Conservation (phyloP, 371 early-diverging fungal species). For the Mucor racemosus region DNA sequence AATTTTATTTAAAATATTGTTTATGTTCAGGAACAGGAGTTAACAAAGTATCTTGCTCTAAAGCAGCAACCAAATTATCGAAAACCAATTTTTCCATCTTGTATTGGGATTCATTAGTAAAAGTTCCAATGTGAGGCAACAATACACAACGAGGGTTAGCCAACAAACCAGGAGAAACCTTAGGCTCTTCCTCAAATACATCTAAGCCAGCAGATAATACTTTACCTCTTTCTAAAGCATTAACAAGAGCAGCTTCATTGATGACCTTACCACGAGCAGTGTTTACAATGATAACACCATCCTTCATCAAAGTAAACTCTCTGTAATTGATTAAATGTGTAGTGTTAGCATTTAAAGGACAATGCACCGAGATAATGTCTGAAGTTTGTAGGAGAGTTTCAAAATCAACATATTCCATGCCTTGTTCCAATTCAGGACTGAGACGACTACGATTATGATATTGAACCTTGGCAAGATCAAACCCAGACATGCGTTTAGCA, state of each 20-base stretch:
- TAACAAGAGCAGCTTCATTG: constrained; percentile 56
- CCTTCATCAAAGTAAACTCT: constrained; percentile 59
- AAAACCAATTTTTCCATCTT: constrained; percentile 51
- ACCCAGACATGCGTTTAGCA: constrained; percentile 59
- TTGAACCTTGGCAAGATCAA: constrained; percentile 56
- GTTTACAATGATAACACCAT: constrained; percentile 59
- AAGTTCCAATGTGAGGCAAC: constrained; percentile 54
- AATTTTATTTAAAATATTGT: constrained; percentile 28
- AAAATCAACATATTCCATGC: constrained; percentile 52
- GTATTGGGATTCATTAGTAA: constrained; percentile 44
- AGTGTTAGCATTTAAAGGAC: constrained; percentile 58
- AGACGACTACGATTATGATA: constrained; percentile 60
- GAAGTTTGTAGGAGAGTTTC: constrained; percentile 54
- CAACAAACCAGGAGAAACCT: constrained; percentile 44
- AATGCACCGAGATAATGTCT: constrained; percentile 64
- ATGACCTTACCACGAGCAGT: constrained; percentile 68
- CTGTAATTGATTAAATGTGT: constrained; percentile 50
- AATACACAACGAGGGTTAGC: constrained; percentile 45
- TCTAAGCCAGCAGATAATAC: constrained; percentile 62
- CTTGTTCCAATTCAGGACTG: constrained; percentile 36
- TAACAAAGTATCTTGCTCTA: constrained; percentile 34
- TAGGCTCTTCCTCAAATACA: constrained; percentile 64
- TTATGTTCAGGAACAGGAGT: constrained; percentile 52
- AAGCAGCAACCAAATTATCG: constrained; percentile 40
- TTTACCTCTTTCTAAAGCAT: constrained; percentile 60